Evolutionary conservation across 225 moss, liverwort and hornwort genomes (phyloP).

Genomic region (Bryoerythrophyllum caledonicum): DNA sequence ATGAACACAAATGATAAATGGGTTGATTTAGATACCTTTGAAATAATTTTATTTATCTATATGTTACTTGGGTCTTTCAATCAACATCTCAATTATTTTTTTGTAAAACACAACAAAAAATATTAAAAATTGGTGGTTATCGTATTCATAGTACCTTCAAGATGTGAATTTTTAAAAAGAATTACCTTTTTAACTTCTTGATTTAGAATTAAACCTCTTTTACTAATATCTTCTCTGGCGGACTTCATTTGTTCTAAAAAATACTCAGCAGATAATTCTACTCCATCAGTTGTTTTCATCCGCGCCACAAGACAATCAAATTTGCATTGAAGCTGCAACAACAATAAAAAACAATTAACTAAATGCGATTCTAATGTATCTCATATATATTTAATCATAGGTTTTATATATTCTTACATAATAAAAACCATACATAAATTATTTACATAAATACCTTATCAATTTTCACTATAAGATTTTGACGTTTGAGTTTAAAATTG

Average conservation of each 20-base stretch:
- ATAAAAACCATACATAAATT: neutral
- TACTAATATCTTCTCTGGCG: slow-evolving; percentile 60
- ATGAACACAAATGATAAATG: no score
- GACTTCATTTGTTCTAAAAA: slow-evolving; percentile 58
- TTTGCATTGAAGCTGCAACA: slow-evolving; percentile 77
- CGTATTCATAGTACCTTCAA: no score
- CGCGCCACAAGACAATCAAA: slow-evolving; percentile 65
- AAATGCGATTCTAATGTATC: no score
- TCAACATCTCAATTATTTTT: no score
- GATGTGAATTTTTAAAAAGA: rapidly evolving
- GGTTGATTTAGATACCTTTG: no score
- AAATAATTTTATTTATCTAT: no score
- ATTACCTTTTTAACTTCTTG: slow-evolving; percentile 70
- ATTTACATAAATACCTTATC: slow-evolving; percentile 52
- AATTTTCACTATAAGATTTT: slow-evolving; percentile 60
- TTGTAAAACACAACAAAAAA: no score
- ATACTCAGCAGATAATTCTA: slow-evolving; percentile 59
- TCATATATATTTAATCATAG: neutral
- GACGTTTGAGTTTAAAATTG: slow-evolving; percentile 66
- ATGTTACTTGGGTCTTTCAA: no score
- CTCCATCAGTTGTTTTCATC: slow-evolving; percentile 68
- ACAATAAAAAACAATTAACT: neutral
- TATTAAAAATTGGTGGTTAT: no score
- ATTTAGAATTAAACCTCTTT: slow-evolving; percentile 57
- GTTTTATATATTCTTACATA: neutral